These are phyloP conservation scores for Claviceps humidiphila DNA, from an alignment of 2,329 filamentous ascomycete genomes.

Conservation along the genomic window DNA sequence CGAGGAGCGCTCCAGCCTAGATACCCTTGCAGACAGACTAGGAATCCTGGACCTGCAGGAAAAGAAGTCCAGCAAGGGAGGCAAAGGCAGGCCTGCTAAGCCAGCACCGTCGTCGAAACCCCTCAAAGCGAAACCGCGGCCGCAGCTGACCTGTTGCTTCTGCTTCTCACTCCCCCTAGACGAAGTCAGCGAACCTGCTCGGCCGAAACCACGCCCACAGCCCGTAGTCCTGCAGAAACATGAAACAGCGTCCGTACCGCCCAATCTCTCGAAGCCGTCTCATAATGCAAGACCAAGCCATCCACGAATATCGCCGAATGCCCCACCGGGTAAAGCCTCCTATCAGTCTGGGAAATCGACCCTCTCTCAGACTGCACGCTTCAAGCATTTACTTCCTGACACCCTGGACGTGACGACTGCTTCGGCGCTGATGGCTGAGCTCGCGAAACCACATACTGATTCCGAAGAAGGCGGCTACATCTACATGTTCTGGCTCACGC, in stretches of 20 bases:
- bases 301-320: constrained; percentile 6
- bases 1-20: constrained; percentile 62
- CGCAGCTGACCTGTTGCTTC: constrained; percentile 31
- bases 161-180: constrained; percentile 39
- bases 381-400: constrained; percentile 49
- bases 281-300: background rate
- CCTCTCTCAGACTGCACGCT: constrained; percentile 17
- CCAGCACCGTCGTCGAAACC: constrained; percentile 8
- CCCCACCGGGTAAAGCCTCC: constrained; percentile 18
- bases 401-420: constrained; percentile 53
- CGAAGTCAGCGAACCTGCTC: constrained; percentile 25
- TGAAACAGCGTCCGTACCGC: constrained; percentile 12
- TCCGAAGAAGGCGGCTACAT: constrained; percentile 81
- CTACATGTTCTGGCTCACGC: constrained; percentile 96
- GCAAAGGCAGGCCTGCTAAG: constrained; percentile 11
- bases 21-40: constrained; percentile 71
- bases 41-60: constrained; percentile 57
- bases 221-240: constrained; percentile 30
- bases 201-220: constrained; percentile 9
- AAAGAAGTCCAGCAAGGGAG: constrained; percentile 12
- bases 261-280: constrained; percentile 2
- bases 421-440: constrained; percentile 59
- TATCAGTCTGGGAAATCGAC: constrained; percentile 18
- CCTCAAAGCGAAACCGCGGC: constrained; percentile 15
- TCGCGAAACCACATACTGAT: constrained; percentile 53